A percentile compares a stretch with the other conserved stretches of the same genome.
Conservation (phyloP, 2,329 filamentous ascomycete species). For the Lachnellula cervina region DNA sequence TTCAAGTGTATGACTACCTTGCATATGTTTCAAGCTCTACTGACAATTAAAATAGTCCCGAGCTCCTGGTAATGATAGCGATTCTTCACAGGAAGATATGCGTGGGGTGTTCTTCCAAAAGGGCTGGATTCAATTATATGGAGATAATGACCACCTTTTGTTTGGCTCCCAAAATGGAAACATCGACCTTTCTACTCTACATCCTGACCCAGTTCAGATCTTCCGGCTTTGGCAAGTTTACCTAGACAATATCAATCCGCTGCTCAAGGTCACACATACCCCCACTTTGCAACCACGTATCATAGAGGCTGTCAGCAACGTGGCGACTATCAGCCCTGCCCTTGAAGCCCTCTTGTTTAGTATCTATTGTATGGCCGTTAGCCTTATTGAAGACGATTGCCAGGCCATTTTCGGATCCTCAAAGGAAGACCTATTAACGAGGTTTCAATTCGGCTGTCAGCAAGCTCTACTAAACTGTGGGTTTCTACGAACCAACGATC, state of each 20-base stretch:
- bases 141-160: constrained; percentile 44
- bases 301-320: constrained; percentile 55
- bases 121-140: constrained; percentile 41
- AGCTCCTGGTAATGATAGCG: constrained; percentile 29
- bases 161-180: constrained; percentile 42
- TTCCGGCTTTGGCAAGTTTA: constrained; percentile 72
- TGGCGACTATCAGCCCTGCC: constrained; percentile 50
- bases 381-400: constrained; percentile 53
- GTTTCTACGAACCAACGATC: constrained; percentile 38
- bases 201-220: constrained; percentile 61
- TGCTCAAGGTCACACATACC: constrained; percentile 68
- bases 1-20: constrained; percentile 33
- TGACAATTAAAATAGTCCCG: constrained; percentile 25
- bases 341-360: constrained; percentile 59
- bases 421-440: constrained; percentile 35
- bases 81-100: constrained; percentile 33
- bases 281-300: constrained; percentile 63
- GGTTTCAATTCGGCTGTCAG: constrained; percentile 42
- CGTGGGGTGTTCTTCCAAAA: constrained; percentile 37
- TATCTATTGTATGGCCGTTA: constrained; percentile 60
- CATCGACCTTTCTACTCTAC: constrained; percentile 42
- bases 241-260: constrained; percentile 67
- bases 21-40: constrained; percentile 2
- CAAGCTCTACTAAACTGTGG: constrained; percentile 41
- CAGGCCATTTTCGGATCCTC: constrained; percentile 34